Base-by-base conservation (phyloP, 345 rosid species). In the Eucalyptus grandis region DNA sequence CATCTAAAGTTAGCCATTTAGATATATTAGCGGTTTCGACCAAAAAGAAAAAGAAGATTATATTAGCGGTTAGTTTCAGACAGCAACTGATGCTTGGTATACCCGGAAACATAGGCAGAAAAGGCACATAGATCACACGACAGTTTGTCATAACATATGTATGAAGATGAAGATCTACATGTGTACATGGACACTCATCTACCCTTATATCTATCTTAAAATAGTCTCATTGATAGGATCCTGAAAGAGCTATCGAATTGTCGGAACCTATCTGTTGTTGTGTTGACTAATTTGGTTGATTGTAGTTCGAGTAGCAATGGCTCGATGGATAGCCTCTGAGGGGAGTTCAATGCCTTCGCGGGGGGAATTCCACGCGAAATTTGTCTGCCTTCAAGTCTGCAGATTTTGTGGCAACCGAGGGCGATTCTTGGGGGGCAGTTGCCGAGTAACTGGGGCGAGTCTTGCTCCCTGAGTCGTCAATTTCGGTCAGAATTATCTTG, bases 361-460 rank as follows among this genome's bases (percentile, higher is more conserved):
- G 92, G 92, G 21, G 92, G 90, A 11, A 34, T 95, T 69, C 95
- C 97, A 34, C 82, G 21, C 30, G 90, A 93, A 89, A 82, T 95
- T 83, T 69, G 91, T 86, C 87, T 65, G 88, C 91, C 92, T 51
- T 90, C 92, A 21, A 90, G 90, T 65, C 58, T 94, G 88, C 93
- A 93, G 94, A 90, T 95, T 89, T 87, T 95, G 88, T 94, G 95
- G 96, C 95, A 95, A 40, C 97, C 93, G 2, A 92, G 95, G 86
- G 95, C 93, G 4, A 94, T 93, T 93, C 93, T 95, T 86, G 92
- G 87, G 12, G 96, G 96, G 9, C 49, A 89, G 62, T 91, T 95
- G 95, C 94, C 94, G 3, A 82, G 89, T 80, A 89, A 90, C 19
- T 93, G 94, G 93, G 90, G 89, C 14, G 86, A 87, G 60, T 89